A percentile compares a stretch with the other conserved stretches of the same genome.
These are phyloP conservation scores for Pleurotus giganteus DNA, from an alignment of 768 basidiomycete species.

Conservation along the genomic window DNA sequence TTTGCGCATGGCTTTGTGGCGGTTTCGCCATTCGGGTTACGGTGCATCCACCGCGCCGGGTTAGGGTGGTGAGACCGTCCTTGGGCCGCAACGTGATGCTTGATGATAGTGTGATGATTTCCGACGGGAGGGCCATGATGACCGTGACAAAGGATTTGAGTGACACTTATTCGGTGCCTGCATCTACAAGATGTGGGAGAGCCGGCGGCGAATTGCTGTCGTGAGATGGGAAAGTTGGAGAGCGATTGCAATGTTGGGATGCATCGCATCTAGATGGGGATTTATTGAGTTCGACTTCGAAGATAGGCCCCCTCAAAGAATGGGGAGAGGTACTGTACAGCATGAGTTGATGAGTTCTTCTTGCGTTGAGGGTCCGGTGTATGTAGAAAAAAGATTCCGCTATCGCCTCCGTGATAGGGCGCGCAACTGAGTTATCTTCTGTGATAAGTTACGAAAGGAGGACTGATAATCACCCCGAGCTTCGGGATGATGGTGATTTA, in stretches of 20 bases:
- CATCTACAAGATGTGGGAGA: background rate
- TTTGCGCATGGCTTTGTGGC: no score
- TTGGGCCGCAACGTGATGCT: background rate
- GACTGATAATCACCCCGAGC: no score
- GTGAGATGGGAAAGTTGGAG: background rate
- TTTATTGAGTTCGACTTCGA: background rate
- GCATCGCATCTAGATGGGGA: conserved; percentile 7
- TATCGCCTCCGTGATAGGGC: no score
- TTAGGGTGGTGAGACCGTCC: conserved; percentile 4
- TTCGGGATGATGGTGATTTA: no score
- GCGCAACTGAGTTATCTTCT: no score
- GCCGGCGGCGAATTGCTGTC: conserved; percentile 7
- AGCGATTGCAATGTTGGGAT: background rate
- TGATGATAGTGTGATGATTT: background rate
- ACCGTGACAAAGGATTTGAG: background rate
- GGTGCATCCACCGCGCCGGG: background rate
- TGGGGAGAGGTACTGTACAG: no score
- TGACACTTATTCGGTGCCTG: background rate
- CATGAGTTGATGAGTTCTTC: no score
- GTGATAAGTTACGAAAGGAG: no score
- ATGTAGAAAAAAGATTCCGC: no score
- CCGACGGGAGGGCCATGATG: background rate
- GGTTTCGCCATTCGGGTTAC: background rate
- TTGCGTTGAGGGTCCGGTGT: no score
- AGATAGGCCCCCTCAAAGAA: background rate